These are phyloP conservation scores for Sideroxylon spinosum DNA, from an alignment of 179 eudicot genomes.

Conservation along the genomic window DNA sequence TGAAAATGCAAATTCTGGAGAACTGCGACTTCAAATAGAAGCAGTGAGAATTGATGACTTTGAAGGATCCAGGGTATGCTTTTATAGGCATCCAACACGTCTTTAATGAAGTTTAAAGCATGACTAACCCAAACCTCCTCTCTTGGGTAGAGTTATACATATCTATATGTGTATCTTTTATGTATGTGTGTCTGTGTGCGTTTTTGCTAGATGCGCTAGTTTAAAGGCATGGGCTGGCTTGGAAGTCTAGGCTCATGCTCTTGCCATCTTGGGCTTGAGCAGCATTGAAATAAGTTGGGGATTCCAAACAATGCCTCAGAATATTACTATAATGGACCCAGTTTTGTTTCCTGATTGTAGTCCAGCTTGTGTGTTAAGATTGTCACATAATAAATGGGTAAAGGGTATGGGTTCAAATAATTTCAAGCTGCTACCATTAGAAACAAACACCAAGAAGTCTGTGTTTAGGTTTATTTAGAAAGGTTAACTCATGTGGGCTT, in stretches of 20 bases:
- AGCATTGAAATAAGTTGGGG: too few species aligned
- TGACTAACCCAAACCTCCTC: too few species aligned
- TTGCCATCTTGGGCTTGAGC: not conserved
- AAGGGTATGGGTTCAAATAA: not conserved
- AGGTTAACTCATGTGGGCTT: not conserved
- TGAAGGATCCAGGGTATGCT: constrained; percentile 48
- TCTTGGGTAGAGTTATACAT: too few species aligned
- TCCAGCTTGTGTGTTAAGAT: not conserved
- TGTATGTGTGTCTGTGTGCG: too few species aligned
- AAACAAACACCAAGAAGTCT: not conserved
- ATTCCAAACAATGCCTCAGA: too few species aligned
- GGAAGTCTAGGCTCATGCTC: not conserved
- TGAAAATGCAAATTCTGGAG: constrained; percentile 87
- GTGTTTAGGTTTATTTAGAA: not conserved
- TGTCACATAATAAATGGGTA: not conserved
- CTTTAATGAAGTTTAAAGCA: too few species aligned
- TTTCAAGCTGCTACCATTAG: not conserved
- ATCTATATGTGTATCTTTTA: too few species aligned
- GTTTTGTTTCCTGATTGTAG: not conserved
- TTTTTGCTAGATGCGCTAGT: too few species aligned
- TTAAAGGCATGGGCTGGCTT: not conserved
- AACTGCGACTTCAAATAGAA: constrained; percentile 75
- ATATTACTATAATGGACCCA: not conserved
- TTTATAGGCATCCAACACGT: not conserved
- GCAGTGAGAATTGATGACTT: constrained; percentile 42